These are phyloP conservation scores for Daldinia concentrica DNA, from an alignment of 495 filamentous ascomycete species.

Conservation along the genomic window DNA sequence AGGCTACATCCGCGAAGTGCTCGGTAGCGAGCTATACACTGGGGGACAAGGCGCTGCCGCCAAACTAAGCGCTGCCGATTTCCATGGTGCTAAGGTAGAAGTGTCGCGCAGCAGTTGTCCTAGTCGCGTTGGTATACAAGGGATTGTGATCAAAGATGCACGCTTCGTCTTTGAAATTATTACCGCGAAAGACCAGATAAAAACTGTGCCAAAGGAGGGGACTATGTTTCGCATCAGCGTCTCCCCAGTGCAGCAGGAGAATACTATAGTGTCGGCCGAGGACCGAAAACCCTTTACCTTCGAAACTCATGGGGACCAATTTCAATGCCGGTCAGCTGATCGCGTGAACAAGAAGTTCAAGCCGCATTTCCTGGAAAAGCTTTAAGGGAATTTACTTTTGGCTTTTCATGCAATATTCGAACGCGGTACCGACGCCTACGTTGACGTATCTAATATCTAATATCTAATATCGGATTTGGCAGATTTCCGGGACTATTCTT, in stretches of 20 bases:
- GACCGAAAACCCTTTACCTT: conserved; percentile 67
- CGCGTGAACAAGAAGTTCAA: conserved; percentile 93
- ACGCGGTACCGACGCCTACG: not conserved
- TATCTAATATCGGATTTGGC: not conserved
- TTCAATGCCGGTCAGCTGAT: conserved; percentile 82
- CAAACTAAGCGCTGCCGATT: conserved; percentile 83
- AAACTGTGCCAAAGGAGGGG: conserved; percentile 87
- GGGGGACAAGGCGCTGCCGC: conserved; percentile 61
- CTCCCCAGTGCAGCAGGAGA: conserved; percentile 53
- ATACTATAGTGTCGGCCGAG: conserved; percentile 19
- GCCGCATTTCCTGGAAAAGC: conserved; percentile 70
- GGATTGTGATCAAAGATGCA: conserved; percentile 89
- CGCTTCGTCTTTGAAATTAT: conserved; percentile 88
- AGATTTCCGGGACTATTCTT: not conserved
- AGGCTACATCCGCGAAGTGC: conserved; percentile 80
- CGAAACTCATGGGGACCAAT: conserved; percentile 88
- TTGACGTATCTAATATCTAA: not conserved
- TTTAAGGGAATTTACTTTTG: conserved; percentile 56
- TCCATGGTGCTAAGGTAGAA: conserved; percentile 85
- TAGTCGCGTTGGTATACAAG: conserved; percentile 80
- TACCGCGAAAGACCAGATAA: conserved; percentile 71
- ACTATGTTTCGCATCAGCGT: conserved; percentile 84
- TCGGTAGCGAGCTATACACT: conserved; percentile 61
- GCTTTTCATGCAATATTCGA: not conserved
- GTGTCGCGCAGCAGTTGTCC: conserved; percentile 83